These are phyloP conservation scores for Eutrema salsugineum DNA, from an alignment of 441 rosid species.

Conservation along the genomic window DNA sequence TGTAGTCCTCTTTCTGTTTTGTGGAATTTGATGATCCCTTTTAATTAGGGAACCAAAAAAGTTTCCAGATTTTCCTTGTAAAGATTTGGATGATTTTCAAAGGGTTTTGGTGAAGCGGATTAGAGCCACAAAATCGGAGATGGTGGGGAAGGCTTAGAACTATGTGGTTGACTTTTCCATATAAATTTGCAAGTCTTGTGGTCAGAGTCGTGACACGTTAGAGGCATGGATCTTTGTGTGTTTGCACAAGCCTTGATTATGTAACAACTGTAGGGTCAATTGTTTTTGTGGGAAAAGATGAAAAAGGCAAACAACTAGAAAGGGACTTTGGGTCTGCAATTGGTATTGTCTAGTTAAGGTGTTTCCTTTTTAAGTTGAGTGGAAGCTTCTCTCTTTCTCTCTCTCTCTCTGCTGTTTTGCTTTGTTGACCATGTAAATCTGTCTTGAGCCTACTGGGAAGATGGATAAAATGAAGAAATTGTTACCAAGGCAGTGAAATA, in stretches of 20 bases:
- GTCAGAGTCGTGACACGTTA: conserved; percentile 15
- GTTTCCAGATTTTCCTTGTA: not conserved
- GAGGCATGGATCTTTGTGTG: not conserved
- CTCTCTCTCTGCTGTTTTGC: conserved; percentile 6
- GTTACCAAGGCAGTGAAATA: not conserved
- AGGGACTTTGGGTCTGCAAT: not conserved
- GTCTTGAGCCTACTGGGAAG: not conserved
- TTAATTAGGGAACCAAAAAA: not conserved
- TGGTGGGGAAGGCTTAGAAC: conserved; percentile 9
- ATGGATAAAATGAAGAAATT: not conserved
- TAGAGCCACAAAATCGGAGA: conserved; percentile 6
- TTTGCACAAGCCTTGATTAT: not conserved
- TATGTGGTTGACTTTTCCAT: conserved; percentile 30
- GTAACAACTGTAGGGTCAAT: conserved; percentile 17
- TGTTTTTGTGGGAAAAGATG: conserved; percentile 3
- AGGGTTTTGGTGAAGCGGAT: not conserved
- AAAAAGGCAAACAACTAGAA: conserved; percentile 4
- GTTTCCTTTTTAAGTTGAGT: not conserved
- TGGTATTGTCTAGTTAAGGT: not conserved
- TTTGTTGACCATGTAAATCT: conserved; percentile 10
- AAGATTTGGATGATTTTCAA: not conserved
- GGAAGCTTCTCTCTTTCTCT: conserved; percentile 17
- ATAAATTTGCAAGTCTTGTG: conserved; percentile 7
- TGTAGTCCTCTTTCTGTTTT: not conserved
- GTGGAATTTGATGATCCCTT: not conserved